A percentile compares a stretch with the other conserved stretches of the same genome.
phyloP scores from a whole-genome alignment of 2,329 filamentous ascomycete species.

The Acrocalymma vagum region DNA sequence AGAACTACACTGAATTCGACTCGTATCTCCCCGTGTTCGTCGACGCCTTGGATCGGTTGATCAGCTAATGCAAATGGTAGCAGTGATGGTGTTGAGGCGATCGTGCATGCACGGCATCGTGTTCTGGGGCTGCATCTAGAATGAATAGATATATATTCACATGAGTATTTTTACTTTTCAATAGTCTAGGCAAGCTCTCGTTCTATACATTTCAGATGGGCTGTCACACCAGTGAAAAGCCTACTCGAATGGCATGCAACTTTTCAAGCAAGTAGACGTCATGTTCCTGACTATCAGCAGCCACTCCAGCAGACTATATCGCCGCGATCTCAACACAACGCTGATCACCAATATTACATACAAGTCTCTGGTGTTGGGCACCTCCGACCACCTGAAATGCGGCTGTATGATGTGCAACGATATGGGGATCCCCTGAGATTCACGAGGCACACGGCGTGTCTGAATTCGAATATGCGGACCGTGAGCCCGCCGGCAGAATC shows the following conservation, averaged over 20 bases:
- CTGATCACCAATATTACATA: conserved; percentile 15
- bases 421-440: conserved; percentile 10
- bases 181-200: conserved; percentile 8
- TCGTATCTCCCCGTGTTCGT: conserved; percentile 24
- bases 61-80: no score
- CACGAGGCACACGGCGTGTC: conserved; percentile 3
- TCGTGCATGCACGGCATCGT: conserved; percentile 1
- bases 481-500: conserved; percentile 41
- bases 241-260: conserved; percentile 5
- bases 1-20: conserved; percentile 28
- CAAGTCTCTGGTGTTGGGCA: no score
- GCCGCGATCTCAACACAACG: conserved; percentile 5
- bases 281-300: conserved; percentile 24
- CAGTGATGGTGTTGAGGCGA: no score
- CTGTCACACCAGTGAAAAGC: conserved; percentile 1
- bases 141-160: conserved; percentile 21
- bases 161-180: conserved; percentile 9
- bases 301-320: conserved; percentile 5
- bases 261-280: no score
- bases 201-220: conserved; percentile 2
- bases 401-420: conserved; percentile 19
- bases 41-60: conserved; percentile 21
- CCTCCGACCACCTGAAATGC: no score
- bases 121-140: conserved; percentile 14
- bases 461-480: conserved; percentile 32